Percentiles rank a stretch among this genome's conserved stretches.
phyloP scores from a whole-genome alignment of 2,329 filamentous ascomycete genomes.

The Coniella vitis region DNA sequence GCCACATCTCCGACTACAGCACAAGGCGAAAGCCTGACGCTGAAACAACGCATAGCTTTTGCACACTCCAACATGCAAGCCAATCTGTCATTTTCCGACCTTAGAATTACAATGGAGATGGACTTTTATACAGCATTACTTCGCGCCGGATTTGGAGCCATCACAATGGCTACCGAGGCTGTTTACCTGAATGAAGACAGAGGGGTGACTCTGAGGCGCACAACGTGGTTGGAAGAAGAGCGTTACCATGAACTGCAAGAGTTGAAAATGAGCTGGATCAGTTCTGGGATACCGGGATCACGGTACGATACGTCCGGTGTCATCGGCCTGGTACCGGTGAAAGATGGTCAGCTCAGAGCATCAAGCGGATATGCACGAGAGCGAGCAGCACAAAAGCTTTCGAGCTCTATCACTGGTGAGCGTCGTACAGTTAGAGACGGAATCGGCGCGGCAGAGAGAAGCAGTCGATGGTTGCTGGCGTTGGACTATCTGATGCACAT shows the following conservation, averaged over 20 bases:
- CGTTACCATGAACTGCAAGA: conserved; percentile 70
- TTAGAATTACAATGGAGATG: conserved; percentile 78
- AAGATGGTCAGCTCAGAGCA: conserved; percentile 35
- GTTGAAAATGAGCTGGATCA: conserved; percentile 44
- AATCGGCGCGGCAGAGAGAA: conserved; percentile 72
- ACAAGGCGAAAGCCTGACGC: conserved; percentile 29
- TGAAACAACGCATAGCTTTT: conserved; percentile 55
- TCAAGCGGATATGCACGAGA: conserved; percentile 62
- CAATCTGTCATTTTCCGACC: conserved; percentile 74
- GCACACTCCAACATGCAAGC: conserved; percentile 90
- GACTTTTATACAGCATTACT: conserved; percentile 93
- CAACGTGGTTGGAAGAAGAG: conserved; percentile 91
- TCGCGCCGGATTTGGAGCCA: conserved; percentile 76
- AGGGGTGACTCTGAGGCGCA: conserved; percentile 62
- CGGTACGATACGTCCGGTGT: conserved; percentile 47
- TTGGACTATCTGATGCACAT: conserved; percentile 73
- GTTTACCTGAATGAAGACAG: conserved; percentile 91
- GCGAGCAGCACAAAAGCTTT: conserved; percentile 55
- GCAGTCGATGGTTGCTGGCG: conserved; percentile 70
- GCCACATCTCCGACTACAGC: conserved; percentile 47
- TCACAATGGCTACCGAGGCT: conserved; percentile 90
- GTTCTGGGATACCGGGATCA: conserved; percentile 38
- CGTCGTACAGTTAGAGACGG: conserved; percentile 49
- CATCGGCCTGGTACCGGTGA: conserved; percentile 49
- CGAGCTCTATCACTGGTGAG: conserved; percentile 38